Evolutionary conservation across 306 rosid species (phyloP).

Genomic region (Prunus davidiana): DNA sequence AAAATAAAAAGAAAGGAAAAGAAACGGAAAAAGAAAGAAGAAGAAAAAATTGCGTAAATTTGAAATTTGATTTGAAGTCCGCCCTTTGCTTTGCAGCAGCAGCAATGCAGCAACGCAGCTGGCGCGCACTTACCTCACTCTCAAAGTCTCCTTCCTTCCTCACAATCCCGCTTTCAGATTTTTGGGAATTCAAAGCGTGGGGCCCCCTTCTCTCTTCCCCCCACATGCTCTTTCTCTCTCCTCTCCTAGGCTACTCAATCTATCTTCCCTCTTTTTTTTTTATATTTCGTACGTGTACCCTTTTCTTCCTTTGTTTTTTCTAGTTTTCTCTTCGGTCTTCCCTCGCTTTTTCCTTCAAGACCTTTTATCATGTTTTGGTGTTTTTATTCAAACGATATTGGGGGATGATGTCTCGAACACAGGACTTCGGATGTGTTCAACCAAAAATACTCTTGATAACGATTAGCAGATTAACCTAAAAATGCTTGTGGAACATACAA

Average conservation of each 20-base stretch:
- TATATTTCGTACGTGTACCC: background rate
- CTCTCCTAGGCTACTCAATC: background rate
- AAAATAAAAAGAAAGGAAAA: background rate
- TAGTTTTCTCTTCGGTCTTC: background rate
- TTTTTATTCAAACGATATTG: too few species aligned
- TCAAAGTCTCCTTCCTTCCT: background rate
- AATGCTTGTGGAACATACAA: too few species aligned
- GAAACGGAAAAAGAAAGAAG: background rate
- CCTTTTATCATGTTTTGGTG: too few species aligned
- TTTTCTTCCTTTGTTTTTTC: background rate
- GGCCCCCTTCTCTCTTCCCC: slow-evolving; percentile 14
- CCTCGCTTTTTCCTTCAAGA: background rate
- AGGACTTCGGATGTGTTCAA: too few species aligned
- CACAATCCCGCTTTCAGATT: slow-evolving; percentile 8
- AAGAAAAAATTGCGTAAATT: slow-evolving; percentile 3
- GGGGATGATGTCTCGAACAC: too few species aligned
- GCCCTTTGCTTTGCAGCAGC: background rate
- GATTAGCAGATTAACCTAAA: too few species aligned
- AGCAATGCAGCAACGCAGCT: slow-evolving; percentile 27
- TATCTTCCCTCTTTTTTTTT: background rate
- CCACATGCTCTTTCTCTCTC: background rate
- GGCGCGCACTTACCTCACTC: slow-evolving; percentile 42
- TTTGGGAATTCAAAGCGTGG: slow-evolving; percentile 36
- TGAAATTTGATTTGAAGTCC: slow-evolving; percentile 47
- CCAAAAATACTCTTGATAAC: too few species aligned